Conservation (phyloP, 2,329 filamentous ascomycete species). For the Hypoxylon sp. region DNA sequence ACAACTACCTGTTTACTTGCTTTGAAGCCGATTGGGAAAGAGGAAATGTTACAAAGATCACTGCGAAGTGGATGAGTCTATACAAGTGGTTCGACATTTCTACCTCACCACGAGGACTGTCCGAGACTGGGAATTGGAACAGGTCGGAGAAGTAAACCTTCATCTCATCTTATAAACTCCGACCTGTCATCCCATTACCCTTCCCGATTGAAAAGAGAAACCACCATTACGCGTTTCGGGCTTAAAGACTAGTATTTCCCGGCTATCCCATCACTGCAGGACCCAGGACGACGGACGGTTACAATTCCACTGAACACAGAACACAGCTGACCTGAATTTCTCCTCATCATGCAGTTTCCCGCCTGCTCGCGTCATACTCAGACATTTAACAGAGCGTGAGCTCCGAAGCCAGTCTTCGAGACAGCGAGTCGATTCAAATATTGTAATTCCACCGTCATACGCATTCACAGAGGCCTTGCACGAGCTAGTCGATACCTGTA, state of each 20-base stretch:
- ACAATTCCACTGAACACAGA: conserved; percentile 51
- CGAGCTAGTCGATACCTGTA: conserved; percentile 31
- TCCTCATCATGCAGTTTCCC: conserved; percentile 58
- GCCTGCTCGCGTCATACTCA: conserved; percentile 49
- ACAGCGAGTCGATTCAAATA: conserved; percentile 28
- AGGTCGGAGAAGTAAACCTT: conserved; percentile 24
- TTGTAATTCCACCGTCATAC: conserved; percentile 25
- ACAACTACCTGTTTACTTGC: conserved; percentile 37
- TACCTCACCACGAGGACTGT: conserved; percentile 11
- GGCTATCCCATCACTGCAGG: conserved; percentile 40
- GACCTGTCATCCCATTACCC: conserved; percentile 29
- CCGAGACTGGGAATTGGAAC: conserved; percentile 11
- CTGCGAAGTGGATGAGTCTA: conserved; percentile 19
- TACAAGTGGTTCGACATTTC: conserved; percentile 29
- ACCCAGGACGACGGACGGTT: conserved; percentile 45
- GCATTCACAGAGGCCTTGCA: conserved; percentile 25
- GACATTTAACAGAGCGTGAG: conserved; percentile 38
- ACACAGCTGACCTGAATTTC: conserved; percentile 54
- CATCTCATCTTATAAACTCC: conserved; percentile 24
- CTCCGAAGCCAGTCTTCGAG: conserved; percentile 33
- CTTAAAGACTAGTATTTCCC: conserved; percentile 40
- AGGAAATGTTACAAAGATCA: conserved; percentile 9
- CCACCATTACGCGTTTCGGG: conserved; percentile 33
- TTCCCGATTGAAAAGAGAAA: conserved; percentile 14
- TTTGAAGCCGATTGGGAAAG: conserved; percentile 20